Evolutionary conservation across 2,329 filamentous ascomycete genomes (phyloP).

Genomic region (Sporothrix inflata): DNA sequence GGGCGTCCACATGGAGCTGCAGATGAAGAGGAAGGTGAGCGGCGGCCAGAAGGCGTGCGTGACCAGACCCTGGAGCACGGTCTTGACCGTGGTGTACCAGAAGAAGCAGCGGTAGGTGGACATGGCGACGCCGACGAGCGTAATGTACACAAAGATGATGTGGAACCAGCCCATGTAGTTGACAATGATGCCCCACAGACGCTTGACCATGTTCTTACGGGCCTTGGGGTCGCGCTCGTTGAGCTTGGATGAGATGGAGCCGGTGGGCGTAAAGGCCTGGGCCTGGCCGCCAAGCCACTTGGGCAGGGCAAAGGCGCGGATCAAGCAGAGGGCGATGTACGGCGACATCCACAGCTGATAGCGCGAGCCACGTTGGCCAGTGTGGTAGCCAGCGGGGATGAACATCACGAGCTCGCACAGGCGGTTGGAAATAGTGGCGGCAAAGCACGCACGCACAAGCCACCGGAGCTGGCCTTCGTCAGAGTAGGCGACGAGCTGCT

Average conservation of each 20-base stretch:
- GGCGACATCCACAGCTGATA: constrained; percentile 67
- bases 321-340: constrained; percentile 61
- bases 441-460: constrained; percentile 60
- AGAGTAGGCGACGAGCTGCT: constrained; percentile 60
- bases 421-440: constrained; percentile 54
- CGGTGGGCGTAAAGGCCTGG: constrained; percentile 64
- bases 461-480: constrained; percentile 58
- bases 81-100: constrained; percentile 41
- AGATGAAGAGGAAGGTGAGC: constrained; percentile 59
- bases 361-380: constrained; percentile 58
- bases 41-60: constrained; percentile 67
- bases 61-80: constrained; percentile 54
- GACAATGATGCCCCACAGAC: constrained; percentile 58
- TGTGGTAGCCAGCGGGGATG: constrained; percentile 62
- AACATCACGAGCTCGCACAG: constrained; percentile 62
- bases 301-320: constrained; percentile 61
- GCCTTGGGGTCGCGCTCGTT: constrained; percentile 60
- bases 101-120: constrained; percentile 56
- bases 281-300: constrained; percentile 62
- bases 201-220: constrained; percentile 56
- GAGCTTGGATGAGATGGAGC: constrained; percentile 58
- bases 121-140: constrained; percentile 53
- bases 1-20: constrained; percentile 60
- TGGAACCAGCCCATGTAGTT: constrained; percentile 62
- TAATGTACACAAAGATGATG: constrained; percentile 57